Conservation (phyloP, 23 red algal species). For the Pyropia haitanensis region DNA sequence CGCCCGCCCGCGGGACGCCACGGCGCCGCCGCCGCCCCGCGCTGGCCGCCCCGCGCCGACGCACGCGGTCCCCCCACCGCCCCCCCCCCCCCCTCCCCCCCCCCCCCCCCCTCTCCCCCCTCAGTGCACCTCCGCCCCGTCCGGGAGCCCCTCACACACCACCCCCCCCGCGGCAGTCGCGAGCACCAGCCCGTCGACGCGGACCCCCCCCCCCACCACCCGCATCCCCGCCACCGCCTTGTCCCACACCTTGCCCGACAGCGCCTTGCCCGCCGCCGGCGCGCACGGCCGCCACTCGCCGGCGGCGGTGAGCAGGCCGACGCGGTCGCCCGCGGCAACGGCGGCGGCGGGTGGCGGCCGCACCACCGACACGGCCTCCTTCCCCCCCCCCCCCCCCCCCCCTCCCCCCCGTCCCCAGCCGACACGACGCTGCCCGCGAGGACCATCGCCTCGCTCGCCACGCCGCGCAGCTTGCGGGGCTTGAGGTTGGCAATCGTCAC, state of each 20-base stretch:
- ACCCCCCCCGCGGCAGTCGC: constrained; percentile 14
- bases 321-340: constrained; percentile 12
- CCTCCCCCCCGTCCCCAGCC: constrained; percentile 25
- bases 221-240: constrained; percentile 31
- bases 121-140: constrained; percentile 62
- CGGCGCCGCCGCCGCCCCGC: no score
- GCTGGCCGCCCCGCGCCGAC: no score
- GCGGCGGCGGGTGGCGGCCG: constrained; percentile 9
- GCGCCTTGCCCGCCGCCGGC: constrained; percentile 33
- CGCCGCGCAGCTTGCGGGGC: constrained; percentile 45
- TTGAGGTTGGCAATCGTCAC: constrained; percentile 70
- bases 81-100: no score
- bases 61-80: no score
- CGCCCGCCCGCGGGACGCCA: no score
- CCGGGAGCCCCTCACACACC: constrained; percentile 21
- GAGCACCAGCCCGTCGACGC: constrained; percentile 26
- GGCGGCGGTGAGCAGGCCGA: constrained; percentile 2
- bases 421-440: constrained; percentile 36
- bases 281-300: constrained; percentile 24
- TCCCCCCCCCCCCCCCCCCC: no score
- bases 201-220: constrained; percentile 21
- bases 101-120: no score
- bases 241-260: constrained; percentile 61
- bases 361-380: constrained; percentile 14
- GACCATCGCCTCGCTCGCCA: constrained; percentile 55